These are phyloP conservation scores for Trichosporon asahii DNA, from an alignment of 1,284 basidiomycete genomes.

Conservation along the genomic window DNA sequence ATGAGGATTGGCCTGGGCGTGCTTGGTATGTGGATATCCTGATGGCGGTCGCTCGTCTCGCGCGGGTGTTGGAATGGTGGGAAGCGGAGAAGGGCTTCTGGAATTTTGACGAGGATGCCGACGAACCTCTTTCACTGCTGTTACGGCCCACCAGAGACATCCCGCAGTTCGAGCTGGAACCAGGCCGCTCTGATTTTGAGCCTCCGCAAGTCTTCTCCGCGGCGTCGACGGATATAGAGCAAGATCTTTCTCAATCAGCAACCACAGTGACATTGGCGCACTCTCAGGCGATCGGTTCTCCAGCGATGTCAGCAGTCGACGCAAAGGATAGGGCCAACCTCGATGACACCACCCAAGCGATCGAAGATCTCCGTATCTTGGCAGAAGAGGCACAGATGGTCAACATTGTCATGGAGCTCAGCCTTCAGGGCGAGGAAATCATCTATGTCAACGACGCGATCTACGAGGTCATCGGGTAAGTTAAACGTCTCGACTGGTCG, in stretches of 20 bases:
- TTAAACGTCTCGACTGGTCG: conserved; percentile 22
- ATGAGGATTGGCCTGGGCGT: conserved; percentile 95
- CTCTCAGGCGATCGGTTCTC: neutral
- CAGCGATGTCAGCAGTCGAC: neutral
- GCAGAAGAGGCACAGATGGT: conserved; percentile 90
- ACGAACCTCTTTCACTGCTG: conserved; percentile 84
- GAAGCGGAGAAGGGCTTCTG: conserved; percentile 99
- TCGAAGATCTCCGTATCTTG: conserved; percentile 75
- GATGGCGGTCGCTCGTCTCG: conserved; percentile 92
- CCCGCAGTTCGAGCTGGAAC: conserved; percentile 21
- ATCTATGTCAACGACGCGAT: conserved; percentile 94
- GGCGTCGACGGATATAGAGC: neutral
- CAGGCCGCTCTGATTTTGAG: neutral
- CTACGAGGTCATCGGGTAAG: conserved; percentile 87
- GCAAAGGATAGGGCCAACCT: neutral
- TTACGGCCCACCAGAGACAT: conserved; percentile 63
- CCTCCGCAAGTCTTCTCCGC: neutral
- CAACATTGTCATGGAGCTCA: conserved; percentile 93
- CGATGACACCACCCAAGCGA: conserved; percentile 56
- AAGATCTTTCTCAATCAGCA: conserved; percentile 12
- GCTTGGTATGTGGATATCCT: conserved; percentile 98
- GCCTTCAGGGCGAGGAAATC: conserved; percentile 76
- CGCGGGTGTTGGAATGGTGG: conserved; percentile 99
- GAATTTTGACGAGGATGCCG: conserved; percentile 91
- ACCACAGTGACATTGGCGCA: conserved; percentile 9